Evolutionary conservation across 78 protist species (phyloP).

Genomic region (Planoprotostelium fungivorum): DNA sequence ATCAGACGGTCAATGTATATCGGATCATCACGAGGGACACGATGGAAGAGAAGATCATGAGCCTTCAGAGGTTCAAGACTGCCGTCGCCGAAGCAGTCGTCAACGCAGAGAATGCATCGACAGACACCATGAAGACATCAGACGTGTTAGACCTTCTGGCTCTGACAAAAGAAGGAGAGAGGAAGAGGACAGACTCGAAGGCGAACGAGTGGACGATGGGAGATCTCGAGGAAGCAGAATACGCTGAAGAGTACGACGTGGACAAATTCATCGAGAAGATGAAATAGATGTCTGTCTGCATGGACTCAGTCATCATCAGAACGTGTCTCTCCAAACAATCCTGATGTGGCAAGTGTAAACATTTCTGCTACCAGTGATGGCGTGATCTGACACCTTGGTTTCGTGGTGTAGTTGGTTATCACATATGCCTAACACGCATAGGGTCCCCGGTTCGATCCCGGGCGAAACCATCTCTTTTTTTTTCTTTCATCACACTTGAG

Average conservation of each 20-base stretch:
- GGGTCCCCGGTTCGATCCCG: too few relatives aligned
- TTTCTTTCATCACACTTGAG: too few relatives aligned
- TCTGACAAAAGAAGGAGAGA: background rate
- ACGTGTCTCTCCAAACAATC: too few relatives aligned
- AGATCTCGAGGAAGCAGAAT: background rate
- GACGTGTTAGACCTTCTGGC: slow-evolving; percentile 52
- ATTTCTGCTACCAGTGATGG: too few relatives aligned
- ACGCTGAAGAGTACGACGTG: background rate
- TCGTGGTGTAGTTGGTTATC: too few relatives aligned
- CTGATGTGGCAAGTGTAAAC: too few relatives aligned
- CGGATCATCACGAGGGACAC: slow-evolving; percentile 86
- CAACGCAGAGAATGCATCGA: slow-evolving; percentile 65
- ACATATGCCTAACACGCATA: too few relatives aligned
- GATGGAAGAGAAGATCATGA: slow-evolving; percentile 94
- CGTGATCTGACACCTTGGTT: too few relatives aligned
- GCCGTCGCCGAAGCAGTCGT: slow-evolving; percentile 80
- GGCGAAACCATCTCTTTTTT: too few relatives aligned
- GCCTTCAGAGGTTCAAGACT: slow-evolving; percentile 86
- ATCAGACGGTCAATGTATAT: slow-evolving; percentile 89
- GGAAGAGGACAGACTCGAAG: background rate
- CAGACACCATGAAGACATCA: slow-evolving; percentile 67
- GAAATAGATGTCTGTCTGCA: too few relatives aligned
- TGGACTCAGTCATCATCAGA: too few relatives aligned
- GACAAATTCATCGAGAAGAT: background rate
- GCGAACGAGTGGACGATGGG: too few relatives aligned